Evolutionary conservation across 139 green algal genomes (phyloP).

Genomic region (Dunaliella primolecta): DNA sequence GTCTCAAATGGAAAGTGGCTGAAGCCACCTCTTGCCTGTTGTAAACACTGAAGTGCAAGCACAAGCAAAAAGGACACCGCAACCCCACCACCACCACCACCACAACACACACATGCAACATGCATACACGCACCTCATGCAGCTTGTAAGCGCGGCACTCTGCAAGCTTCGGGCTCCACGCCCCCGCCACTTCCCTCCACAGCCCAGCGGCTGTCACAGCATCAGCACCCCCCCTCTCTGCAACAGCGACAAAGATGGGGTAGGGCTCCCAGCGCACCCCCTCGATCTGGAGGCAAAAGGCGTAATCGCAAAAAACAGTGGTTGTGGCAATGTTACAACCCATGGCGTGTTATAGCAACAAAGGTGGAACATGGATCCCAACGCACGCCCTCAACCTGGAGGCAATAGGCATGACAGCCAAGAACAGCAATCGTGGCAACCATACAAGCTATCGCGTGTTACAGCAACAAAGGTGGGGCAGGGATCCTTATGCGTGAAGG

Average conservation of each 20-base stretch:
- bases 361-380: not conserved
- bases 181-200: slow-evolving; percentile 2
- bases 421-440: too few relatives aligned
- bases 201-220: slow-evolving; percentile 2
- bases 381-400: not conserved
- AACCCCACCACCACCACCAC: too few relatives aligned
- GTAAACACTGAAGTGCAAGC: too few relatives aligned
- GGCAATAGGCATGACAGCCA: too few relatives aligned
- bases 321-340: too few relatives aligned
- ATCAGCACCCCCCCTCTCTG: not conserved
- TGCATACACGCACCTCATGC: not conserved
- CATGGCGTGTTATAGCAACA: not conserved
- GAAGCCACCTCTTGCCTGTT: too few relatives aligned
- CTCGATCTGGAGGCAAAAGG: not conserved
- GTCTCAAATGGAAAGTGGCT: too few relatives aligned
- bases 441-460: too few relatives aligned
- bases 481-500: too few relatives aligned
- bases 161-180: not conserved
- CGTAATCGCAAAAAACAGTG: not conserved
- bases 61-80: too few relatives aligned
- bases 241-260: not conserved
- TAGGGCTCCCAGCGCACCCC: not conserved
- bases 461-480: too few relatives aligned
- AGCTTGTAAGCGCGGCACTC: not conserved
- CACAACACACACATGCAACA: not conserved